These are phyloP conservation scores for Scheffersomyces coipomensis DNA, from an alignment of 805 yeast species.

Conservation along the genomic window DNA sequence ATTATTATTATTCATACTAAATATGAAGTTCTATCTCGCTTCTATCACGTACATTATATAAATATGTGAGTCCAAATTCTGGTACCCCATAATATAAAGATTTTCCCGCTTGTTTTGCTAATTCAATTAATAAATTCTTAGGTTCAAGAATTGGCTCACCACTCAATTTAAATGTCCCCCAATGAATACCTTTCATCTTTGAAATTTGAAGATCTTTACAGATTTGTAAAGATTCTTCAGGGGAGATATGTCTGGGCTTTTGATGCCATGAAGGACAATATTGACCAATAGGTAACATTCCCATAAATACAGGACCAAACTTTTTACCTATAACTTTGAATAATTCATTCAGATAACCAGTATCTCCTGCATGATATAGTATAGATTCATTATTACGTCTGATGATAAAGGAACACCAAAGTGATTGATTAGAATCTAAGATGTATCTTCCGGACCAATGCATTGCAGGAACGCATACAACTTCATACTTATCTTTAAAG, in stretches of 20 bases:
- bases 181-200: slow-evolving; percentile 83
- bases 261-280: slow-evolving; percentile 96
- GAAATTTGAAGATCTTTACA: slow-evolving; percentile 60
- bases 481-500: slow-evolving; percentile 56
- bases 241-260: slow-evolving; percentile 82
- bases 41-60: slow-evolving; percentile 38
- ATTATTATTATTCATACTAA: too few species aligned
- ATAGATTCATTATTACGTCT: slow-evolving; percentile 66
- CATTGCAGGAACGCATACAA: slow-evolving; percentile 91
- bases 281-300: slow-evolving; percentile 90
- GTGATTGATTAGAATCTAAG: slow-evolving; percentile 73
- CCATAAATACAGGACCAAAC: slow-evolving; percentile 57
- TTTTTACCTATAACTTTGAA: slow-evolving; percentile 63
- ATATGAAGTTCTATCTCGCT: slow-evolving; percentile 14
- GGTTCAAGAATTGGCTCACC: slow-evolving; percentile 90
- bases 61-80: slow-evolving; percentile 70
- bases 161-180: slow-evolving; percentile 93
- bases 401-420: slow-evolving; percentile 88
- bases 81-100: slow-evolving; percentile 56
- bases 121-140: slow-evolving; percentile 50
- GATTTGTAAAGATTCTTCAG: slow-evolving; percentile 70
- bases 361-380: slow-evolving; percentile 91
- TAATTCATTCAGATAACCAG: slow-evolving; percentile 80
- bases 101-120: slow-evolving; percentile 43
- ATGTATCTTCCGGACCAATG: slow-evolving; percentile 93